These are phyloP conservation scores for Cyclanthera cordifolia DNA, from an alignment of 306 rosid species.

Conservation along the genomic window DNA sequence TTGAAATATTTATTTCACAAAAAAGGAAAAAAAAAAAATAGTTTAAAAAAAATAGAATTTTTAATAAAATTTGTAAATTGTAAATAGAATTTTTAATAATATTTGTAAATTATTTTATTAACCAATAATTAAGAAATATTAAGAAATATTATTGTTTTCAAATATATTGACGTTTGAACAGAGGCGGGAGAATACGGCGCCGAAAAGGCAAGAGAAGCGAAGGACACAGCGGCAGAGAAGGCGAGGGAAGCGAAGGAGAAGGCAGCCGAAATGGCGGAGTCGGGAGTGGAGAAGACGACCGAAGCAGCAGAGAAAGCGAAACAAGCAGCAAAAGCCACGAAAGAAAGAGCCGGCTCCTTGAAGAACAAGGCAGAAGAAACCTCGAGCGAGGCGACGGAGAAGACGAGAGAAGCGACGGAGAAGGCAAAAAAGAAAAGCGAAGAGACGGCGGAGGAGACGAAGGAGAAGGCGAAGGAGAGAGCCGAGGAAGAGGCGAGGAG, in stretches of 20 bases:
- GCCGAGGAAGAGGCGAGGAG: not conserved
- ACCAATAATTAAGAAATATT: too few species aligned
- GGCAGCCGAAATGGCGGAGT: not conserved
- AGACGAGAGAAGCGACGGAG: not conserved
- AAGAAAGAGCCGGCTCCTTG: not conserved
- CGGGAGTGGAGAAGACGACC: conserved; percentile 14
- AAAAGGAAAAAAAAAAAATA: too few species aligned
- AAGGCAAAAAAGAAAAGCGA: conserved; percentile 10
- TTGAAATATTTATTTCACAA: too few species aligned
- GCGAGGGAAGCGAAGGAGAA: not conserved
- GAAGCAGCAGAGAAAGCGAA: conserved; percentile 23
- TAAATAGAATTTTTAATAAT: too few species aligned
- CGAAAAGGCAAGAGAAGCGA: conserved; percentile 19
- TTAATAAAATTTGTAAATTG: too few species aligned
- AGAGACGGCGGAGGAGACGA: conserved; percentile 20
- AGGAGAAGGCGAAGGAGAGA: conserved; percentile 15
- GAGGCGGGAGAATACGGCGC: conserved; percentile 35
- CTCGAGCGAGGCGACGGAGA: not conserved
- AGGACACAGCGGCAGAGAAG: conserved; percentile 19
- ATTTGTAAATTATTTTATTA: too few species aligned
- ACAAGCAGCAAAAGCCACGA: conserved; percentile 6
- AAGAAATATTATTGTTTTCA: too few species aligned
- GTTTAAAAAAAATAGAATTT: too few species aligned
- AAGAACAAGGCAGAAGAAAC: not conserved
- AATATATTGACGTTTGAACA: too few species aligned